phyloP scores from a whole-genome alignment of 768 basidiomycete genomes.

The Dictyophora rubrovolvata region DNA sequence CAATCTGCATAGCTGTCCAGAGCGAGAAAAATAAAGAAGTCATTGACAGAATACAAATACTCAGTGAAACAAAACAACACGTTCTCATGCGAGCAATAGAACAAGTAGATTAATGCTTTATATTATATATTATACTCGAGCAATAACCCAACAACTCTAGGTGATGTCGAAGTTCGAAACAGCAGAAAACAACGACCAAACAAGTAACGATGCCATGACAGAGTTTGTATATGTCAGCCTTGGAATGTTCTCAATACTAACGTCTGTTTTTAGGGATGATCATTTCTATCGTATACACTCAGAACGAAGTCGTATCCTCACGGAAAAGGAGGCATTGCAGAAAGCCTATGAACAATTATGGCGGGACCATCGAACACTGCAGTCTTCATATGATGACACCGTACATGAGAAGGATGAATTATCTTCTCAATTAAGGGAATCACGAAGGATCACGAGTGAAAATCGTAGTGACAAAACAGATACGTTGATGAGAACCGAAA shows the following conservation, averaged over 20 bases:
- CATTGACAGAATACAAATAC: conserved; percentile 77
- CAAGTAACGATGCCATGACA: conserved; percentile 52
- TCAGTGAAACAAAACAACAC: conserved; percentile 79
- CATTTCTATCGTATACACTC: conserved; percentile 82
- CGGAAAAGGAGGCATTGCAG: conserved; percentile 82
- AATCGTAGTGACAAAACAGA: conserved; percentile 63
- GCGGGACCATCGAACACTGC: conserved; percentile 65
- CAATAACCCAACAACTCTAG: conserved; percentile 29
- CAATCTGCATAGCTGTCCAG: conserved; percentile 81
- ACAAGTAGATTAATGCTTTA: conserved; percentile 42
- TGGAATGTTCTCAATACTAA: conserved; percentile 2
- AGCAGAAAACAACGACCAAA: conserved; percentile 31
- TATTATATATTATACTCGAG: not conserved
- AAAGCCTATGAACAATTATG: conserved; percentile 67
- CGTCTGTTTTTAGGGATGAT: conserved; percentile 53
- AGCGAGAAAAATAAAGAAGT: conserved; percentile 82
- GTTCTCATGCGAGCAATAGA: conserved; percentile 90
- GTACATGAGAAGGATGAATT: conserved; percentile 74
- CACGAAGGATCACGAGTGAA: conserved; percentile 48
- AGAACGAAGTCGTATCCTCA: conserved; percentile 63
- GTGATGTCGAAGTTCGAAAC: conserved; percentile 68
- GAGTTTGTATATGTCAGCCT: conserved; percentile 44
- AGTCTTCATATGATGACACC: conserved; percentile 68
- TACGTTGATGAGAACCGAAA: conserved; percentile 66
- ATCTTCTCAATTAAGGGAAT: conserved; percentile 47